A percentile compares a stretch with the other conserved stretches of the same genome.
Conservation (phyloP, 129 eudicot species). For the Artemisia tridentata region DNA sequence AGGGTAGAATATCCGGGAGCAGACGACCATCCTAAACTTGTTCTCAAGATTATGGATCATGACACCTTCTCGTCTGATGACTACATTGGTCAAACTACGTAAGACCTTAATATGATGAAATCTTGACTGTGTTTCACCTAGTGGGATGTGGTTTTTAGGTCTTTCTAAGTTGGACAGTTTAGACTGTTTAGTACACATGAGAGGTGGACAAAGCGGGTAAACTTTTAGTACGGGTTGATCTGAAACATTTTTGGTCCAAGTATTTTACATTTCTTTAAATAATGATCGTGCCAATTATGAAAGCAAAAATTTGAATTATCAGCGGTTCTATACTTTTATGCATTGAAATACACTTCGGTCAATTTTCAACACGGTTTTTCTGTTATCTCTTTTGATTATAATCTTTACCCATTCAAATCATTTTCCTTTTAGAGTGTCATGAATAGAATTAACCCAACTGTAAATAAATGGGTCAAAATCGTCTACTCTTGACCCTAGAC, state of each 20-base stretch:
- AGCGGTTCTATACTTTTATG: not conserved
- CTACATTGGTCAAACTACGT: slow-evolving; percentile 69
- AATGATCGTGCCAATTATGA: not conserved
- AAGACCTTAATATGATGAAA: slow-evolving; percentile 16
- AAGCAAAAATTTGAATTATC: too few species aligned
- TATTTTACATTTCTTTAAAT: not conserved
- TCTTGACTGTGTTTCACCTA: not conserved
- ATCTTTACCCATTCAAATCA: not conserved
- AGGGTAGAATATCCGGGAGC: slow-evolving; percentile 63
- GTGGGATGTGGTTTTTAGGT: not conserved
- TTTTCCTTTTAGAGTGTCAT: not conserved
- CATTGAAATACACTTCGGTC: not conserved
- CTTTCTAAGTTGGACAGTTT: not conserved
- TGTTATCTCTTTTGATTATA: not conserved
- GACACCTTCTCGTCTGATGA: slow-evolving; percentile 75
- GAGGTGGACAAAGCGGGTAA: not conserved
- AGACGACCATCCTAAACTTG: slow-evolving; percentile 50
- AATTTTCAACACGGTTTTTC: not conserved
- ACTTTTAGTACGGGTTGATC: not conserved
- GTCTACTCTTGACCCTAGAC: not conserved
- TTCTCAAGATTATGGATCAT: slow-evolving; percentile 62
- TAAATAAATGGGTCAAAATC: not conserved
- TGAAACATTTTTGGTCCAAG: not conserved
- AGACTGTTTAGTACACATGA: too few species aligned
- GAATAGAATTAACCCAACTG: not conserved